Evolutionary conservation across 371 early-diverging fungal species (phyloP), one percentile per base, ranked within the genome.

Genomic region (Mucor irregularis): DNA sequence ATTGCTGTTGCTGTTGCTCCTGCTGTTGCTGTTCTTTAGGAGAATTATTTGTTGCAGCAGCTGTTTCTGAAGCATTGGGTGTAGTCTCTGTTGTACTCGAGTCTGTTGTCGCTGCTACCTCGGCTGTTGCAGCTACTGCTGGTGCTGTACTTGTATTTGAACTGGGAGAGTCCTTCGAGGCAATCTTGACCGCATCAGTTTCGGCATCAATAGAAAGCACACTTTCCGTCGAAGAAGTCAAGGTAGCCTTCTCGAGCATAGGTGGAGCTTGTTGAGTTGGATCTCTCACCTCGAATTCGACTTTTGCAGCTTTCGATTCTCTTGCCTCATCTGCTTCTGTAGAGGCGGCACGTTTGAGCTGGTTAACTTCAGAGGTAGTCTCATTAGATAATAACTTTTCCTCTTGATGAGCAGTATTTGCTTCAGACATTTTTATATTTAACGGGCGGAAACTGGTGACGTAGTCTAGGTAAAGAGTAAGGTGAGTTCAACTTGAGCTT

Each of bases 231-330:
- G n/a, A n/a, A n/a, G n/a, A n/a, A n/a, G 8, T 45, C 46, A 45
- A 29, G 19, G 22, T 49, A 14, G 2, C 14, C 49, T 22, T 45
- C 14, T 28, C n/a, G n/a, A n/a, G n/a, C n/a, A 16, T 14, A n/a
- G 14, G n/a, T 1, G 26, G 16, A 7, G 11, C 29, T 43, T 40
- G 43, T 11, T 24, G 3, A 24, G 21, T 19, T 31, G 45, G 13
- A 3, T 40, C 28, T 43, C 28, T 5, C n/a, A 24, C 3, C 13
- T 8, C 44, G 21, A 21, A 21, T 28, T 58, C 53, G 4, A 59
- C 7, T 39, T 59, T 59, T 8, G 33, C 19, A 21, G 43, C 21
- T 35, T 60, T 60, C 5, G 42, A 11, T 29, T 60, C 60, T 49
- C 48, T 47, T 1, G 17, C 22, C 14, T 60, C 49, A 24, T 47